A percentile compares a stretch with the other conserved stretches of the same genome.
Evolutionary conservation across 805 yeast genomes (phyloP).

Genomic region (Millerago galiae): DNA sequence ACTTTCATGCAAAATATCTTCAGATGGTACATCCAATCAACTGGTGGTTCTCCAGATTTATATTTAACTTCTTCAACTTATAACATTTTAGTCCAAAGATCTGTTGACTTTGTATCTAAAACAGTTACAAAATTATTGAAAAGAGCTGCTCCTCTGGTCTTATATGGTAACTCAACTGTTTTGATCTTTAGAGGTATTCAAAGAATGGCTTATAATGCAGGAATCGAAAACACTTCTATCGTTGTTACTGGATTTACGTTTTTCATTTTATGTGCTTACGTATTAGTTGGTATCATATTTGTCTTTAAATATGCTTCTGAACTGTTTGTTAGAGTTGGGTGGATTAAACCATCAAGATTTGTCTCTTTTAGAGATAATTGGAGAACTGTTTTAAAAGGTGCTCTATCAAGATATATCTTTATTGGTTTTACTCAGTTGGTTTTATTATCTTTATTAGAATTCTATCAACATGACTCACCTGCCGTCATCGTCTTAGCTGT

Average conservation of each 20-base stretch:
- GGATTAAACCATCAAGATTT: constrained; percentile 43
- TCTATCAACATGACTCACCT: constrained; percentile 72
- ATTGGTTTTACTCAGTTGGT: constrained; percentile 82
- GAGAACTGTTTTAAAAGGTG: constrained; percentile 62
- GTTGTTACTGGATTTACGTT: constrained; percentile 86
- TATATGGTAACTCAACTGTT: constrained; percentile 50
- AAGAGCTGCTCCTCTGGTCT: constrained; percentile 30
- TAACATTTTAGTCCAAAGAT: constrained; percentile 72
- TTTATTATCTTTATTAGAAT: constrained; percentile 83
- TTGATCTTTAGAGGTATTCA: constrained; percentile 80
- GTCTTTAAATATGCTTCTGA: constrained; percentile 45
- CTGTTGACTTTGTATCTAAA: constrained; percentile 29
- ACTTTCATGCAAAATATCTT: constrained; percentile 76
- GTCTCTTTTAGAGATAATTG: constrained; percentile 49
- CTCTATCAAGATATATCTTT: constrained; percentile 68
- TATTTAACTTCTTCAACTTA: constrained; percentile 55
- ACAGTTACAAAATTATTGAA: constrained; percentile 25
- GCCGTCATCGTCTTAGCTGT: constrained; percentile 82
- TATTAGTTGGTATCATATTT: constrained; percentile 56
- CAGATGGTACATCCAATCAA: constrained; percentile 91
- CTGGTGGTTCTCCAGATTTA: constrained; percentile 81
- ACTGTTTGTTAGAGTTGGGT: constrained; percentile 40
- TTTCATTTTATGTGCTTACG: constrained; percentile 70
- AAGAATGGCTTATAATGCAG: constrained; percentile 70
- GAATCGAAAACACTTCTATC: constrained; percentile 76